Base-by-base conservation (phyloP, 2,329 filamentous ascomycete species). In the Aaosphaeria pasadenensis region DNA sequence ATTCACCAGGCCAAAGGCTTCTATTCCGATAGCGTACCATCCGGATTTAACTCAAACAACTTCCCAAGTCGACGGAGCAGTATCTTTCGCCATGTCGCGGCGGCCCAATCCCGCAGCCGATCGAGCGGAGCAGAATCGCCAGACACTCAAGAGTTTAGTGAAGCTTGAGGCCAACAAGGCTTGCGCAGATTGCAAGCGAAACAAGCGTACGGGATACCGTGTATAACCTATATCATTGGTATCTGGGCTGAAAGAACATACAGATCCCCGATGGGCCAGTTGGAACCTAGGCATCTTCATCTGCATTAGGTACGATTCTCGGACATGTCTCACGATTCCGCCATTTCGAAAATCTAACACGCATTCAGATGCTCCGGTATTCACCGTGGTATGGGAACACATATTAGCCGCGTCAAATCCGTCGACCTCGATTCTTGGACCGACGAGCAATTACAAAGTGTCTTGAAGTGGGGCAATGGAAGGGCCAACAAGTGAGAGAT, bases 371-470 rank as follows among this genome's bases (percentile, higher is more conserved):
- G 94, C 75, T 99, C 94, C 13, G 95, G 95, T 66, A 96, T 99
- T 67, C 94, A 99, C 75, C 89, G 94, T 67, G 91, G 92, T 59
- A 97, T 99, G 91, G 94, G 94, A 64, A 97, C 92, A 53, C 94
- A 99, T 75, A 96, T 99, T 71, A 96, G 91, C 73, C 83, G 89
- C 72, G 94, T 99, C 71, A 99, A 99, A 73, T 96, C 91, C 1
- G 94, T 99, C 59, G 94, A 99, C 71, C 84, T 99, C 56, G 94
- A 99, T 72, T 86, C 92, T 29, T 99, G 94, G 94, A 99, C 94
- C 54, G 94, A 99, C 71, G 94, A 99, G 72, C 94, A 99, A 76
- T 78, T 97, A 51, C 87, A 94, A 71, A 96, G 89, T 72, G 86
- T 99, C 57, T 72, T 99, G 55, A 89, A 83, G 77, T 99, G 94